A percentile compares a stretch with the other conserved stretches of the same genome.
Evolutionary conservation across 2,329 filamentous ascomycete genomes (phyloP).

Genomic region (Apiospora kogelbergensis): DNA sequence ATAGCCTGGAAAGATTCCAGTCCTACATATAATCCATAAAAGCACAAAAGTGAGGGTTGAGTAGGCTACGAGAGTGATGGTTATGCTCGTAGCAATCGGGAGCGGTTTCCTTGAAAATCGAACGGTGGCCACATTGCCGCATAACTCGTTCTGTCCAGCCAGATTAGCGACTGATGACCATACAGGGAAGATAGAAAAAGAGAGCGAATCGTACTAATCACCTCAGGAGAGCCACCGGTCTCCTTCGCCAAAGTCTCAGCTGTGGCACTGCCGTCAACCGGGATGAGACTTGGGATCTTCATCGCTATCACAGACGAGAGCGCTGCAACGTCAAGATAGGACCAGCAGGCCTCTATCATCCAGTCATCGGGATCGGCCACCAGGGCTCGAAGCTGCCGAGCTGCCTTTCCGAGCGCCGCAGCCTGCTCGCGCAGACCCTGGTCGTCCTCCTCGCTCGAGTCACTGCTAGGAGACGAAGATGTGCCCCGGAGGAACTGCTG

Average conservation of each 20-base stretch:
- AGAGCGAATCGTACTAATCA: not conserved
- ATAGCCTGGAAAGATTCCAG: fast-evolving
- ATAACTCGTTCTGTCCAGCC: not conserved
- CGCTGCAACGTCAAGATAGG: not conserved
- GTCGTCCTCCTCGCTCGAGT: not conserved
- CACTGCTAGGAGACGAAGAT: not conserved
- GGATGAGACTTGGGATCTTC: not conserved
- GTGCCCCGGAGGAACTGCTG: not conserved
- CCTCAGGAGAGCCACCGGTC: not conserved
- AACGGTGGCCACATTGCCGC: not conserved
- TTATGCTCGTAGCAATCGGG: not conserved
- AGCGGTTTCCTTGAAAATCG: not conserved
- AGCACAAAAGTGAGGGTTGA: not conserved
- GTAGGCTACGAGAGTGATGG: not conserved
- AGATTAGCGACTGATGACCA: too few species aligned
- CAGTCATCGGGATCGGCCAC: not conserved
- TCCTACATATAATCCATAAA: not conserved
- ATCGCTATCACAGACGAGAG: not conserved
- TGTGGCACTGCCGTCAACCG: not conserved
- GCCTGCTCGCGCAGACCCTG: not conserved
- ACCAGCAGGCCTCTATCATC: not conserved
- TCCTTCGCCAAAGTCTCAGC: not conserved
- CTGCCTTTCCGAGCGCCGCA: not conserved
- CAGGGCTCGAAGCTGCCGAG: not conserved
- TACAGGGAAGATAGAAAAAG: too few species aligned